Evolutionary conservation across 257 asterid genomes (phyloP).

Genomic region (Phtheirospermum japonicum): DNA sequence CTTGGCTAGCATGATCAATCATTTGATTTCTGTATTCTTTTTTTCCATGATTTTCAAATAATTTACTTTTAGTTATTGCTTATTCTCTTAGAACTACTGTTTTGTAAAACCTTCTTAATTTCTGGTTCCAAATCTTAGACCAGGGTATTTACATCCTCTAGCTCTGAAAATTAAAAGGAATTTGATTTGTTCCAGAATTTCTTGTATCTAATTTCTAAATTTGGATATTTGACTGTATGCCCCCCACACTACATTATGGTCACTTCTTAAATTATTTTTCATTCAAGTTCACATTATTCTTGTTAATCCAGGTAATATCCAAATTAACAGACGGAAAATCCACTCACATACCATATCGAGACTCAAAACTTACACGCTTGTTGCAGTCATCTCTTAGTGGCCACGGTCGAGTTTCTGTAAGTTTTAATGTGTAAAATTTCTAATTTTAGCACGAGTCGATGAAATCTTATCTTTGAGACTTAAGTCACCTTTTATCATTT

Average conservation of each 20-base stretch:
- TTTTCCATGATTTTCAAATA: conserved; percentile 11
- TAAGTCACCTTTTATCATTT: conserved; percentile 9
- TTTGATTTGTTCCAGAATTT: background rate
- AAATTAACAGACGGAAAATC: conserved; percentile 80
- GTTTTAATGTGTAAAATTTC: conserved; percentile 31
- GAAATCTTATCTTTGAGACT: conserved; percentile 15
- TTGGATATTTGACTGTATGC: background rate
- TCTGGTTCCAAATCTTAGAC: background rate
- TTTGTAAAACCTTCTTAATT: background rate
- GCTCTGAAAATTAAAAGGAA: background rate
- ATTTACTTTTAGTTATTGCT: background rate
- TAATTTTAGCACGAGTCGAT: conserved; percentile 21
- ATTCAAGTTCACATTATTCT: conserved; percentile 8
- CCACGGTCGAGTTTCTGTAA: conserved; percentile 76
- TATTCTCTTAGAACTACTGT: background rate
- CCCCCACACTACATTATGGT: background rate
- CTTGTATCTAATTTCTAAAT: conserved; percentile 4
- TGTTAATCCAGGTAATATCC: conserved; percentile 58
- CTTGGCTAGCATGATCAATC: conserved; percentile 12
- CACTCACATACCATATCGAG: conserved; percentile 80
- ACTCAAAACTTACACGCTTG: conserved; percentile 80
- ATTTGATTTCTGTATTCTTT: conserved; percentile 20
- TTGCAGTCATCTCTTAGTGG: conserved; percentile 88
- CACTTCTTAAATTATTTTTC: background rate
- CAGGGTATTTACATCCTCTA: conserved; percentile 6